Evolutionary conservation across 495 filamentous ascomycete genomes (phyloP).

Genomic region (Daldinia bambusicola): DNA sequence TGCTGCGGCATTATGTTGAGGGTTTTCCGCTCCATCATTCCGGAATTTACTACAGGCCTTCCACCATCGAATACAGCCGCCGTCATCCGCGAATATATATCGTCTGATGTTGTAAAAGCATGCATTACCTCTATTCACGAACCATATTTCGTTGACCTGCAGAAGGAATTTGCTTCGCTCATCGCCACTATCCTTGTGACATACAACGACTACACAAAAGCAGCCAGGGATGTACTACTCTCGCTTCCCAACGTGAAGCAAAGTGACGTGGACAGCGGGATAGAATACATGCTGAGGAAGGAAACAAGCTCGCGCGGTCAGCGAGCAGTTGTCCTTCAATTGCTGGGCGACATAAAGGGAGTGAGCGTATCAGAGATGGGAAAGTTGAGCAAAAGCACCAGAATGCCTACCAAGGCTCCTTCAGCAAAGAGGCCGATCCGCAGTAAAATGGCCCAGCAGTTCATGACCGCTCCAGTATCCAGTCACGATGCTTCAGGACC

Average conservation of each 20-base stretch:
- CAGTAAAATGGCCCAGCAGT: conserved; percentile 67
- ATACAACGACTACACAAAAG: conserved; percentile 72
- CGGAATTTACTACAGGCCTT: conserved; percentile 66
- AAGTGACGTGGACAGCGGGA: conserved; percentile 68
- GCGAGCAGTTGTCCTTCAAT: conserved; percentile 83
- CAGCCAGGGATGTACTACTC: conserved; percentile 65
- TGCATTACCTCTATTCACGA: conserved; percentile 91
- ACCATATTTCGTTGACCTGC: conserved; percentile 94
- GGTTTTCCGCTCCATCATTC: conserved; percentile 83
- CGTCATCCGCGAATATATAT: conserved; percentile 91
- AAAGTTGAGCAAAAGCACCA: conserved; percentile 68
- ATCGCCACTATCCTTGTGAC: conserved; percentile 85
- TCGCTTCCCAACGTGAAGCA: conserved; percentile 64
- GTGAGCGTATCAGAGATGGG: conserved; percentile 93
- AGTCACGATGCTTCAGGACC: conserved; percentile 10
- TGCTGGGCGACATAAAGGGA: conserved; percentile 85
- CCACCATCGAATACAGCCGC: conserved; percentile 56
- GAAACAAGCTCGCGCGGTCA: conserved; percentile 73
- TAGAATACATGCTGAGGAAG: conserved; percentile 63
- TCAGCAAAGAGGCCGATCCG: conserved; percentile 51
- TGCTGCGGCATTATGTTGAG: conserved; percentile 86
- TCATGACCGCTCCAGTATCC: conserved; percentile 55
- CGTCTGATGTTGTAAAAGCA: conserved; percentile 80
- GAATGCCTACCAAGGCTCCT: conserved; percentile 22
- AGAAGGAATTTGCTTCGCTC: conserved; percentile 88